Base-by-base conservation (phyloP, 306 rosid species). In the Quillaja saponaria region DNA sequence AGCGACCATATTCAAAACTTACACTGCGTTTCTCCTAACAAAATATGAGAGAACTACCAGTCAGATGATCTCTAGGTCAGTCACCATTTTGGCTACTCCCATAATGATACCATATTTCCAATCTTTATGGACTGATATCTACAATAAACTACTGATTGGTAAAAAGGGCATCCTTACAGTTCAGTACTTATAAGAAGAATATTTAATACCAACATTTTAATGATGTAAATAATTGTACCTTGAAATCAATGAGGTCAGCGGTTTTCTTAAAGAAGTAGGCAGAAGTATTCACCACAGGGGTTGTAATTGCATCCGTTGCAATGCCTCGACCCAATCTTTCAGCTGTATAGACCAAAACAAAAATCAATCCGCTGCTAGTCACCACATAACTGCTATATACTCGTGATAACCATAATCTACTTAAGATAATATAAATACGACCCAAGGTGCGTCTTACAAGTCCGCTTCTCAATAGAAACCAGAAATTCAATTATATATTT, bases 1-100 rank as follows among this genome's bases (percentile, higher is more conserved):
- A 91, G 45, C 98, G 95, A 46, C 96, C 98, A 17, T 91, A 91
- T 64, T 91, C 98, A 61, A 84, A 91, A 76, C 98, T 91, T 1
- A 31, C 63, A 0, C 60, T 49, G 20, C 96, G 98, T 69, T 88
- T 86, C 81, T 91, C 98, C 98, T 91, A 71, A 49, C 11, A 75
- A 13, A 68, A 9, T 5, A 73, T 13, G 13, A 45, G 16, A 55
- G 49, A 38, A 1, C 37, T 3, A 58, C 21, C 51, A 55, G 41
- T 16, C 44, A 25, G 34, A 34, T 20, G n/a, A 35, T 17, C 62
- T 15, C 7, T 15, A 28, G 19, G 47, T 33, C 25, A 34, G 4
- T 14, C 10, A 50, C 28, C 50, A 15, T 11, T 34, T 46, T n/a
- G 31, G 4, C 31, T 25, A 25, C 31, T 25, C 2, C 48, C 7